Evolutionary conservation across 768 basidiomycete genomes (phyloP).

Genomic region (Termitomyces sp.): DNA sequence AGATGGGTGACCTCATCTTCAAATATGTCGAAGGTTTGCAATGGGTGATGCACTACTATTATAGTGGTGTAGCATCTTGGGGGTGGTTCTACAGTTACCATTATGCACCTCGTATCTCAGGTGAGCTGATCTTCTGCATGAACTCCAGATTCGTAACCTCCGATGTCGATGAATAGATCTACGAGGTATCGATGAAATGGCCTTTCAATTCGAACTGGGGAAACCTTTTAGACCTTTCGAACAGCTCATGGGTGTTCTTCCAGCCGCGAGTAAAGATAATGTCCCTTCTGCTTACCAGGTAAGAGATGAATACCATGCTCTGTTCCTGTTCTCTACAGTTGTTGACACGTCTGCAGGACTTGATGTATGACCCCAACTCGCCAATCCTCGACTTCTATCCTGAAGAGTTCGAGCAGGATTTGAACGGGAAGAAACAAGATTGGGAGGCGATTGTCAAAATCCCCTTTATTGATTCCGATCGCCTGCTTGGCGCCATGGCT

Average conservation of each 20-base stretch:
- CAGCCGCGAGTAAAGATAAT: constrained; percentile 82
- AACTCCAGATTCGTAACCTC: neutral
- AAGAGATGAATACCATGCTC: neutral
- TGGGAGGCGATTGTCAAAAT: constrained; percentile 99
- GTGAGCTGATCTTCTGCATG: constrained; percentile 33
- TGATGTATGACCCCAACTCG: constrained; percentile 83
- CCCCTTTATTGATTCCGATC: constrained; percentile 86
- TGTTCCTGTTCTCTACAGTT: neutral
- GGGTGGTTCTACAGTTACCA: constrained; percentile 99
- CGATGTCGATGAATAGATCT: constrained; percentile 26
- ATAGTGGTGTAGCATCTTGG: constrained; percentile 96
- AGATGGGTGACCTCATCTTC: constrained; percentile 66
- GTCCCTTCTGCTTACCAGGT: constrained; percentile 87
- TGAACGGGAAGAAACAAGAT: constrained; percentile 97
- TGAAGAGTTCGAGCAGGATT: constrained; percentile 80
- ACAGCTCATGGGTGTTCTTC: constrained; percentile 97
- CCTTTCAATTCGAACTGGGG: constrained; percentile 84
- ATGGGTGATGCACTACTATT: constrained; percentile 99
- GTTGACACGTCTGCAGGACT: constrained; percentile 47
- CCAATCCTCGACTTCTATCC: constrained; percentile 96
- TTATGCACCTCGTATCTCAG: constrained; percentile 94
- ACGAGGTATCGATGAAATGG: constrained; percentile 73
- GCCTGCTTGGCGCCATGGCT: constrained; percentile 79
- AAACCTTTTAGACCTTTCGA: constrained; percentile 89
- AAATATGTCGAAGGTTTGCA: constrained; percentile 92